phyloP scores from a whole-genome alignment of 192 early-diverging fungal species.

The Anaeromyces robustus region DNA sequence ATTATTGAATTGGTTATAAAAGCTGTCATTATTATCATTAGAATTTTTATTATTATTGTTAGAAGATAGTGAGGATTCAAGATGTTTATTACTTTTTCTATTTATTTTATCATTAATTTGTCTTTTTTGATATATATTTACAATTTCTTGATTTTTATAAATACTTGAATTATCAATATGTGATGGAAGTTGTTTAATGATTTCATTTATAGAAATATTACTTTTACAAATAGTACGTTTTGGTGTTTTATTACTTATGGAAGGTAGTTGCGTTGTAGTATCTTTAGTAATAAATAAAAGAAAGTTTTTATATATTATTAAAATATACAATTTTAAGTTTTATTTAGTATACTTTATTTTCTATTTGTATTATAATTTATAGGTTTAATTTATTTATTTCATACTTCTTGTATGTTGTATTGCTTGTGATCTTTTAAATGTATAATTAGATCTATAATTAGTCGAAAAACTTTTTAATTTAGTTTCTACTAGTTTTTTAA shows the following conservation, averaged over 20 bases:
- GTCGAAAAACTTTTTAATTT: neutral
- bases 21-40: too few species aligned
- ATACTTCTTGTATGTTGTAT: too few species aligned
- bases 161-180: neutral
- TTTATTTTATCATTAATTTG: neutral
- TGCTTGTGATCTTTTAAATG: neutral
- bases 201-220: neutral
- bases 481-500: neutral
- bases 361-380: too few species aligned
- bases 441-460: neutral
- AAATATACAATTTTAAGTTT: too few species aligned
- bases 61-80: too few species aligned
- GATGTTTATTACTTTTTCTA: neutral
- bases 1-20: too few species aligned
- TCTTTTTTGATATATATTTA: neutral
- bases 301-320: too few species aligned
- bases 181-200: neutral
- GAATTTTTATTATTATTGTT: too few species aligned
- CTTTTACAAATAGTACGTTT: neutral
- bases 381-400: too few species aligned
- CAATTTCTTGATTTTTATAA: neutral
- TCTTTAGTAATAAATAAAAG: neutral
- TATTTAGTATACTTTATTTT: too few species aligned
- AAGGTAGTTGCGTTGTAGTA: neutral
- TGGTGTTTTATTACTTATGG: neutral